Base-by-base conservation (phyloP, 176 grass and related monocot species). In the Oryza australiensis region DNA sequence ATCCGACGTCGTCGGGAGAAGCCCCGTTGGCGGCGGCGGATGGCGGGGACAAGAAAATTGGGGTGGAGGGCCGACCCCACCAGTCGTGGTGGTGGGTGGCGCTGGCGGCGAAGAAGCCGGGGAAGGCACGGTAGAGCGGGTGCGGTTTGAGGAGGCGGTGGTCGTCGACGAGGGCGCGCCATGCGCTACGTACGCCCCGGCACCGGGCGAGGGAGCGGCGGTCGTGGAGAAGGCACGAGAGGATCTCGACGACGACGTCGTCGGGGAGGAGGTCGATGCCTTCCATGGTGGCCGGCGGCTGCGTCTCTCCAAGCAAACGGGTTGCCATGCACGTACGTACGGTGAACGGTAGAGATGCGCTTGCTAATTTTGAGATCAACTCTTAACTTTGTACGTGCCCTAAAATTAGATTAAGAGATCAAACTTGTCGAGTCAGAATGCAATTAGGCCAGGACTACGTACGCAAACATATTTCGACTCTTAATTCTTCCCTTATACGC, bases 71-170 rank as follows among this genome's bases (percentile, higher is more conserved):
- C 2, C 0, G 8, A 4, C 37, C 75, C 12, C 37, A 1, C 10
- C 0, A 30, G 37, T 2, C 9, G 2, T 40, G 38, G 37, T 2
- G 4, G 2, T 40, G 38, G 7, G 11, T 43, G 60, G 3, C 20
- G 11, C 0, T 11, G 64, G 9, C 16, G 77, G 77, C 11, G 64
- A 68, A 68, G 77, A 80, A 68, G 41, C 63, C 77, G 2, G 76
- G 63, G 64, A 79, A 55, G 43, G 65, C 12, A 30, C 41, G 43
- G 7, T 45, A 45, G 29, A 80, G 64, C 27, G 64, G 64, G 45
- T 53, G 77, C 43, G 64, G 64, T 30, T 53, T 64, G 77, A 80
- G 64, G 64, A 80, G 64, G 29, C 43, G 6, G 18, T 1, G 77
- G 43, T 0, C 45, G 77, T 80, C 77, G 11, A 80, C 64, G 45